phyloP scores from a whole-genome alignment of 2,329 filamentous ascomycete genomes.

The Teratosphaeria epicoccoides region DNA sequence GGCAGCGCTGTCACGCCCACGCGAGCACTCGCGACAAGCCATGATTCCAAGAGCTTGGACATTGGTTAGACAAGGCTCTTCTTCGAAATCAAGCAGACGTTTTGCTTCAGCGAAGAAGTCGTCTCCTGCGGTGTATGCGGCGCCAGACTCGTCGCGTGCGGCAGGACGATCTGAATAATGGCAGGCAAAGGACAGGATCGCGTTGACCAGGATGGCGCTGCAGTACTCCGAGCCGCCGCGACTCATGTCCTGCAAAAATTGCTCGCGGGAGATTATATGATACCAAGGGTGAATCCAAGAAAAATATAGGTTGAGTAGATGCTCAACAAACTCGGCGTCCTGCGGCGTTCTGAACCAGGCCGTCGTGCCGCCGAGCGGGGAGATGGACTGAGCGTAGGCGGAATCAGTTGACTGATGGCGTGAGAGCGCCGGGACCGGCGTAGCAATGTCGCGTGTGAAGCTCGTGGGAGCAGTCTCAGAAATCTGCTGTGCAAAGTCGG shows the following conservation, averaged over 20 bases:
- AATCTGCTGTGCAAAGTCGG: constrained; percentile 22
- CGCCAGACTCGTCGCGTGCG: constrained; percentile 51
- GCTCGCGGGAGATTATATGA: constrained; percentile 59
- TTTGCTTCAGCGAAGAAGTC: constrained; percentile 64
- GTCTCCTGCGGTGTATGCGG: constrained; percentile 57
- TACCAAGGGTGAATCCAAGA: constrained; percentile 64
- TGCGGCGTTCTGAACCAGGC: constrained; percentile 24
- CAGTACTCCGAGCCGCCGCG: constrained; percentile 54
- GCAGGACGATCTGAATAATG: constrained; percentile 49
- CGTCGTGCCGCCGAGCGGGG: constrained; percentile 3
- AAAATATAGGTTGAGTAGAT: constrained; percentile 26
- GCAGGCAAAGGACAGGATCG: constrained; percentile 25
- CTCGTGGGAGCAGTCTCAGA: constrained; percentile 10
- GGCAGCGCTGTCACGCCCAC: constrained; percentile 58
- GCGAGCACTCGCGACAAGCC: constrained; percentile 61
- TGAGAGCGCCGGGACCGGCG: constrained; percentile 6
- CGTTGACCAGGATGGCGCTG: constrained; percentile 39
- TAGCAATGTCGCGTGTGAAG: constrained; percentile 3
- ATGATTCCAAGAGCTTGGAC: constrained; percentile 67
- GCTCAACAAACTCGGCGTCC: constrained; percentile 26
- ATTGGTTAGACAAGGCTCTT: constrained; percentile 56
- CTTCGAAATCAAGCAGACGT: constrained; percentile 45
- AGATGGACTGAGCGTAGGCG: constrained; percentile 2
- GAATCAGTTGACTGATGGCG: constrained; percentile 11
- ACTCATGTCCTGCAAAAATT: constrained; percentile 57